These are phyloP conservation scores for Ottelia alismoides DNA, from an alignment of 106 monocot genomes.

Conservation along the genomic window DNA sequence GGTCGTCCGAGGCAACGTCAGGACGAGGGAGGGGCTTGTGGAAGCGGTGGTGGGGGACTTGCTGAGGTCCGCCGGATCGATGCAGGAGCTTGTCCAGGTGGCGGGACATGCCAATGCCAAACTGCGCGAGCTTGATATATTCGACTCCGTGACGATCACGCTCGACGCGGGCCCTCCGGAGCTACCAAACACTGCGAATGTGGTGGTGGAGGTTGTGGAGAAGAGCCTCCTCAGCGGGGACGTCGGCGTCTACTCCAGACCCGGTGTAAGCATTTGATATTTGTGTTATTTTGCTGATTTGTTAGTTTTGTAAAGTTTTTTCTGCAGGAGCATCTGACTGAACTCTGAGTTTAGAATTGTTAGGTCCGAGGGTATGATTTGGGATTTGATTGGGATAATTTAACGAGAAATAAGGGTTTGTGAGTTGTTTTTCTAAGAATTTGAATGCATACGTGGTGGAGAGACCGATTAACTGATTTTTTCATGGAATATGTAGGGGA, in stretches of 20 bases:
- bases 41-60: slow-evolving; percentile 16
- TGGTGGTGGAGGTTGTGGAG: slow-evolving; percentile 18
- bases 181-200: slow-evolving; percentile 20
- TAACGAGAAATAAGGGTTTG: too few relatives aligned
- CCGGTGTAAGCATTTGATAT: slow-evolving; percentile 14
- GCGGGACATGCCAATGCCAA: slow-evolving; percentile 12
- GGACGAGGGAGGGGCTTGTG: slow-evolving; percentile 12
- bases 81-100: slow-evolving; percentile 22
- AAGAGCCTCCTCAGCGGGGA: slow-evolving; percentile 20
- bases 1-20: slow-evolving; percentile 13
- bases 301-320: too few relatives aligned
- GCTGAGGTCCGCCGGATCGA: slow-evolving; percentile 8
- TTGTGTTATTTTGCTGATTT: too few relatives aligned
- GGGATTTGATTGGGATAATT: too few relatives aligned
- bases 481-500: too few relatives aligned
- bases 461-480: too few relatives aligned
- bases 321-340: too few relatives aligned
- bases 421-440: too few relatives aligned
- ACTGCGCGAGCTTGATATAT: slow-evolving; percentile 16
- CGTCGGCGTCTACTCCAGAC: slow-evolving; percentile 17
- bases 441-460: too few relatives aligned
- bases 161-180: slow-evolving; percentile 20
- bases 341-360: too few relatives aligned
- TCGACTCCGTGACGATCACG: slow-evolving; percentile 13
- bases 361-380: too few relatives aligned